Conservation (phyloP, 352 stramenopile species). For the Paralagenidium karlingii region DNA sequence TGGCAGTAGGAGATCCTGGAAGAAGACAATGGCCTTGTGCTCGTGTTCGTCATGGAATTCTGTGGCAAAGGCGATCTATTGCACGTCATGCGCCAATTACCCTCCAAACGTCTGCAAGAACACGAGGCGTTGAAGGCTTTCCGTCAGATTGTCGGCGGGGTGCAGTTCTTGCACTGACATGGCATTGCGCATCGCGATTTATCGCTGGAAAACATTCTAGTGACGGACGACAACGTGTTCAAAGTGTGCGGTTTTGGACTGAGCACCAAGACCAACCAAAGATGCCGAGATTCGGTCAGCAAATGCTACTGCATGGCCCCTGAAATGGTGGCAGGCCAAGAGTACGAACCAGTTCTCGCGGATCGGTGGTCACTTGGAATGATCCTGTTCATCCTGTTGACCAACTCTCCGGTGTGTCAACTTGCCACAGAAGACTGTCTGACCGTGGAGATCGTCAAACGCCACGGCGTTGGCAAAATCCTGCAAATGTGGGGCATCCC, state of each 20-base stretch:
- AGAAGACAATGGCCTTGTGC: constrained; percentile 2
- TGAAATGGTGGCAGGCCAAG: constrained; percentile 7
- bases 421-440: constrained; percentile 3
- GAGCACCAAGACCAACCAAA: constrained; percentile 1
- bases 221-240: constrained; percentile 33
- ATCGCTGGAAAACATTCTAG: constrained; percentile 61
- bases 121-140: not conserved
- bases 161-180: constrained; percentile 40
- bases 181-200: constrained; percentile 54
- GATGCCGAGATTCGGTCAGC: constrained; percentile 2
- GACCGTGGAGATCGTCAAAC: constrained; percentile 4
- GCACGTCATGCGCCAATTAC: not conserved
- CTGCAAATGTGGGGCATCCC: constrained; percentile 7
- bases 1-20: no score
- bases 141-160: constrained; percentile 7
- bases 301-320: constrained; percentile 12
- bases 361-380: constrained; percentile 11
- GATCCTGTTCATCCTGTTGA: constrained; percentile 9
- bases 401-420: constrained; percentile 4
- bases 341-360: constrained; percentile 6
- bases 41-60: constrained; percentile 3
- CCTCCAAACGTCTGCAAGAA: not conserved
- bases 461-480: constrained; percentile 3
- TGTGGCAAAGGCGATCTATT: not conserved
- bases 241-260: constrained; percentile 43